Base-by-base conservation (phyloP, 306 rosid species). In the Boehmeria nivea region DNA sequence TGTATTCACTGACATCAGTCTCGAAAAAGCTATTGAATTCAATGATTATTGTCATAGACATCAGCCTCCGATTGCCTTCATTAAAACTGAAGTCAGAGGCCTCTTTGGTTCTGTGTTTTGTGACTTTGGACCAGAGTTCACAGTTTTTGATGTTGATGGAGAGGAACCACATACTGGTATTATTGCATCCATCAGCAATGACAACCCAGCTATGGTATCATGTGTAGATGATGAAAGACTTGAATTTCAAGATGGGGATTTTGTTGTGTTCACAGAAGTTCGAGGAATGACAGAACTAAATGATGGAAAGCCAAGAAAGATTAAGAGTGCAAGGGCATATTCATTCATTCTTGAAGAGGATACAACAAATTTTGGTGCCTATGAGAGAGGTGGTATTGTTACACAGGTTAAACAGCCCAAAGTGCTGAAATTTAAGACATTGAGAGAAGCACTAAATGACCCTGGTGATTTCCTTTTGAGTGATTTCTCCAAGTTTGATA, bases 181-280 rank as follows among this genome's bases (percentile, higher is more conserved):
- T 16, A 82, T 88, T 63, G 94, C 94, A 27, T 84, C 94, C 39
- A 69, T 88, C 33, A 78, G 85, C 75, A 88, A 88, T 53, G 94
- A 84, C 67, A 77, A 75, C 44, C 85, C 89, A 47, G 80, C 96
- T 31, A 58, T 79, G 25, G 81, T 84, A 55, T 75, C 82, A 10
- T 84, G 96, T 65, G 94, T 88, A 28, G 96, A 87, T 58, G 94
- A 88, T 67, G 96, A 88, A 64, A 84, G 94, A 76, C 89, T 88
- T 71, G 96, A 84, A 65, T 88, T 81, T 76, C 87, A 88, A 74
- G 96, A 88, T 75, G 96, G 96, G 47, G 96, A 88, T 80, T 85
- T 88, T 71, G 96, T 88, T 59, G 78, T 88, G 68, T 88, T 88
- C 64, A 81, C 96, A 43, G 96, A 88, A 77, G 78, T 88, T 65